Conservation (phyloP, 805 yeast genomes). For the Ogataea ramenticola region DNA sequence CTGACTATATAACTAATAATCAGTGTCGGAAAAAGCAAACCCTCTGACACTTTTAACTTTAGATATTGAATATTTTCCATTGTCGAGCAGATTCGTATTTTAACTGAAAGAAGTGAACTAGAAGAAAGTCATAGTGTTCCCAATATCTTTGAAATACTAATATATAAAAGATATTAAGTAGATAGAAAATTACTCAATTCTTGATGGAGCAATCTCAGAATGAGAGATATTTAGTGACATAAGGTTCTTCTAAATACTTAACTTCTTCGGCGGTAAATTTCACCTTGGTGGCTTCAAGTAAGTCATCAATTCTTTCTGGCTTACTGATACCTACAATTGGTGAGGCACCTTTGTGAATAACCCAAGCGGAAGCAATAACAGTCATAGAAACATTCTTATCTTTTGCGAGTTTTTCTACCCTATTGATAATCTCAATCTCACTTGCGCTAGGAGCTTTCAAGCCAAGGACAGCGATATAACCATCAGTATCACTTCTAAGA, state of each 20-base stretch:
- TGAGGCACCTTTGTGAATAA: conserved; percentile 37
- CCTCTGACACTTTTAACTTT: no score
- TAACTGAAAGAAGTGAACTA: no score
- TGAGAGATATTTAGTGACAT: background rate
- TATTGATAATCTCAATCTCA: conserved; percentile 30
- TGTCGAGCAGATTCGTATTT: no score
- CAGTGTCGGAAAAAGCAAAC: no score
- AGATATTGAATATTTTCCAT: no score
- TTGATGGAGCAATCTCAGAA: background rate
- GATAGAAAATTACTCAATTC: no score
- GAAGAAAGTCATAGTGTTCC: no score
- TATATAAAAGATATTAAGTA: background rate
- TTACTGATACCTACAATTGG: conserved; percentile 53
- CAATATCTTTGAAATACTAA: no score
- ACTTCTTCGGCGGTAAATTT: conserved; percentile 31
- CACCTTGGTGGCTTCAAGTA: conserved; percentile 34
- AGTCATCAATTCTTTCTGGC: conserved; percentile 45
- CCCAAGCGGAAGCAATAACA: conserved; percentile 49
- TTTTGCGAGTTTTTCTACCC: conserved; percentile 51
- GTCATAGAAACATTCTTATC: conserved; percentile 46
- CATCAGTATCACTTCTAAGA: background rate
- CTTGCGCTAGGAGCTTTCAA: conserved; percentile 9
- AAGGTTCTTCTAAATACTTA: conserved; percentile 30
- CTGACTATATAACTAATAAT: no score
- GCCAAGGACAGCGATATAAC: background rate